Base-by-base conservation (phyloP, 2,329 filamentous ascomycete genomes). In the Harringtonia lauricola region DNA sequence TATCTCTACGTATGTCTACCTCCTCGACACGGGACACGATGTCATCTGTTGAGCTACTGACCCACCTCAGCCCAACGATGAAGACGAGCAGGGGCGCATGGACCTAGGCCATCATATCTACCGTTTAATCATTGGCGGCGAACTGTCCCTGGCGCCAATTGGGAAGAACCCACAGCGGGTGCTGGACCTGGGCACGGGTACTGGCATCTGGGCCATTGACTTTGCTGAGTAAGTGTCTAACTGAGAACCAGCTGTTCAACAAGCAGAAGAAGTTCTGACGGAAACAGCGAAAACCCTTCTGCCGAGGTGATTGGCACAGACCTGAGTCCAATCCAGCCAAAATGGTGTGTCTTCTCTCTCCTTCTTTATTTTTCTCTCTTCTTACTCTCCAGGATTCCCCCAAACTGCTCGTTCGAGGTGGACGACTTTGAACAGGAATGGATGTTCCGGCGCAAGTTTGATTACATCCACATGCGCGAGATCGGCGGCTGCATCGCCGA, bases 371-470 rank as follows among this genome's bases (percentile, higher is more conserved):
- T 30, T 15, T 5, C 6, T 13, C 24, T 34, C 13, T 24, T 17
- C 14, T 15, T 13, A 29, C 15, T 14, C 38, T 30, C 14, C 19
- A 42, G 40, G 40, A 38, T 28, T 8, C 83, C 83, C 0, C 71
- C 74, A 15, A 89, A 88, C 49, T 79, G 86, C 13, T 74, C 78
- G 49, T 89, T 88, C 51, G 76, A 79, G 45, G 72, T 88, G 39
- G 81, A 86, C 55, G 82, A 87, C 54, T 41, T 42, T 19, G 43
- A 44, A 18, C 31, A 36, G 21, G 38, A 41, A 2, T 45, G 43
- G 43, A 29, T 29, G 13, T 45, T 28, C 39, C 39, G 22, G 9
- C 14, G 14, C 8, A 64, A 68, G 2, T 72, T 74, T 45, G 71
- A 76, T 51, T 74, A 70, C 49, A 68, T 76, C 37, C 71, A 76